Evolutionary conservation across 805 yeast genomes (phyloP).

Genomic region (Zygosaccharomyces pseudorouxii): DNA sequence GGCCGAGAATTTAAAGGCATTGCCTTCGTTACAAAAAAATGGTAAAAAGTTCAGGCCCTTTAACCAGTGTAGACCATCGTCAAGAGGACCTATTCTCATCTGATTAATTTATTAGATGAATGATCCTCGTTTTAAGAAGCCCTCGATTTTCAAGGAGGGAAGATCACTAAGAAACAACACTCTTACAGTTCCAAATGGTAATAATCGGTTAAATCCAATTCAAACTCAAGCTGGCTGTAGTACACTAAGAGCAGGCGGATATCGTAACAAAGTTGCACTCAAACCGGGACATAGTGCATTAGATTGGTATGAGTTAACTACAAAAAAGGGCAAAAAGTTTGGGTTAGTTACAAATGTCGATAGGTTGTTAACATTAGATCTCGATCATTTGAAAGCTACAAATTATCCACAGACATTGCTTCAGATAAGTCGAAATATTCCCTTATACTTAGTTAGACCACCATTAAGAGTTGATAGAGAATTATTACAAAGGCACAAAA

Average conservation of each 20-base stretch:
- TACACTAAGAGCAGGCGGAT: constrained; percentile 22
- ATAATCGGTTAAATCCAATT: constrained; percentile 1
- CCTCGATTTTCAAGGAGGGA: neutral
- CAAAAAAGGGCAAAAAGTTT: constrained; percentile 15
- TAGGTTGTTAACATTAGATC: constrained; percentile 12
- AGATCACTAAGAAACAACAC: constrained; percentile 4
- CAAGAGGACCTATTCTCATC: neutral
- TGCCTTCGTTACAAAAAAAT: neutral
- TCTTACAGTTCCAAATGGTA: neutral
- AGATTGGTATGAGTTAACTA: constrained; percentile 30
- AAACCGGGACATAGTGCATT: constrained; percentile 35
- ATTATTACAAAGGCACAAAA: constrained; percentile 56
- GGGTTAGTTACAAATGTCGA: constrained; percentile 21
- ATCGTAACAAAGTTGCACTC: constrained; percentile 33
- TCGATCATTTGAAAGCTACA: constrained; percentile 12
- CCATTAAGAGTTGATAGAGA: constrained; percentile 54
- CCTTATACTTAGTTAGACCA: constrained; percentile 24
- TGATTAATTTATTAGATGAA: neutral
- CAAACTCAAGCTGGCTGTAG: constrained; percentile 20
- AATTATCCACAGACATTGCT: constrained; percentile 19
- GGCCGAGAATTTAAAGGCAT: no score
- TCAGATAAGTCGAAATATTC: constrained; percentile 18
- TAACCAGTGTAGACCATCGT: neutral
- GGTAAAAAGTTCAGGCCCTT: neutral
- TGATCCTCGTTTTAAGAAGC: constrained; percentile 3